Percentiles rank a stretch among this genome's conserved stretches.
phyloP scores from a whole-genome alignment of 495 filamentous ascomycete species.

The Penicillium simplicissimum region DNA sequence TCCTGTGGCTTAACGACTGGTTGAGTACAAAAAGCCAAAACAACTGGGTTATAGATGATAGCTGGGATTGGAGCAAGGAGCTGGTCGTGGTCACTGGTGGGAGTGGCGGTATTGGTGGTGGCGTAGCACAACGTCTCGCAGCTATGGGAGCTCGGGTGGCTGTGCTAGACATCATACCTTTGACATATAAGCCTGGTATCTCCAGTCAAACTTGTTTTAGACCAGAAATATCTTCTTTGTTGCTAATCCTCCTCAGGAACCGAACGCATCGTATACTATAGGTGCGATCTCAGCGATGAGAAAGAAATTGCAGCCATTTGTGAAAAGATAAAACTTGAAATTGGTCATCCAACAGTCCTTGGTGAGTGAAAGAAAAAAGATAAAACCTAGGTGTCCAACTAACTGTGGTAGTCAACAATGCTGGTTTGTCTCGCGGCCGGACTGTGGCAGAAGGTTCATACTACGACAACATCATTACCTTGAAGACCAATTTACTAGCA shows the following conservation, averaged over 20 bases:
- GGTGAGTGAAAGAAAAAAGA: slow-evolving; percentile 12
- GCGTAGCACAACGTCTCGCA: slow-evolving; percentile 55
- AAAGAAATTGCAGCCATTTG: slow-evolving; percentile 60
- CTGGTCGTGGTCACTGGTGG: slow-evolving; percentile 65
- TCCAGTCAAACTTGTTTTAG: too few species aligned
- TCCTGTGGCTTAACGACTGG: slow-evolving; percentile 21
- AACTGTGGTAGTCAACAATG: slow-evolving; percentile 69
- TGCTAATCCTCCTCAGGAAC: not conserved
- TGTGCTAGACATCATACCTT: slow-evolving; percentile 60
- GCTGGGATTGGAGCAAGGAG: slow-evolving; percentile 61
- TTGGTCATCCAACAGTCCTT: slow-evolving; percentile 15
- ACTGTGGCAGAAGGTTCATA: slow-evolving; percentile 60
- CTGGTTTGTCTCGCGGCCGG: slow-evolving; percentile 68
- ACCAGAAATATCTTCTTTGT: too few species aligned
- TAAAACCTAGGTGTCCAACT: not conserved
- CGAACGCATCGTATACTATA: slow-evolving; percentile 4
- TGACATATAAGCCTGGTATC: slow-evolving; percentile 56
- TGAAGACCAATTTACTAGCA: slow-evolving; percentile 66
- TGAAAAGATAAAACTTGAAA: slow-evolving; percentile 63
- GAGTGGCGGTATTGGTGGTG: slow-evolving; percentile 60
- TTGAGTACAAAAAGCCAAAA: slow-evolving; percentile 38
- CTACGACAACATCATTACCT: slow-evolving; percentile 62
- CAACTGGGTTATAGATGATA: slow-evolving; percentile 53
- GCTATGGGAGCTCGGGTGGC: slow-evolving; percentile 55
- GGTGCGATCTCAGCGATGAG: slow-evolving; percentile 70